A percentile compares a stretch with the other conserved stretches of the same genome.
Conservation (phyloP, 1,139 yeast genomes). For the Eremothecium gossypii region DNA sequence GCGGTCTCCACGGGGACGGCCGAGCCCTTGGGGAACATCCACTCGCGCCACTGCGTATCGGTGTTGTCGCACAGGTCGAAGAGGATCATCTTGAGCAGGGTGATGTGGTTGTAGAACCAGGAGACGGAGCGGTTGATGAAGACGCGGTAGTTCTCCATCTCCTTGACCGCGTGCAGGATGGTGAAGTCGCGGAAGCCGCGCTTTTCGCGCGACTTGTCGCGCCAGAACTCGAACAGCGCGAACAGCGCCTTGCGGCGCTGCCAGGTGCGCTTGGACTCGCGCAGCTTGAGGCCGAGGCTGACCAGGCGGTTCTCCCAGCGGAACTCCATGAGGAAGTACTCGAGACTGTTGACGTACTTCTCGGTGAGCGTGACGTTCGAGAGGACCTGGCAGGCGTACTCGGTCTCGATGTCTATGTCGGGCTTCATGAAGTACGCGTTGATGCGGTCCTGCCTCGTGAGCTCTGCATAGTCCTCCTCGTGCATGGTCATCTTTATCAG, state of each 20-base stretch:
- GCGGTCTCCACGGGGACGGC: conserved; percentile 20
- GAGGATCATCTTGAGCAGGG: conserved; percentile 27
- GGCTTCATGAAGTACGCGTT: conserved; percentile 25
- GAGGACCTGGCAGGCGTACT: conserved; percentile 20
- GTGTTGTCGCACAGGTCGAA: conserved; percentile 29
- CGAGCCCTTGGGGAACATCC: conserved; percentile 26
- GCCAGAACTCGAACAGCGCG: conserved; percentile 30
- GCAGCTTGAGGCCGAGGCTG: conserved; percentile 25
- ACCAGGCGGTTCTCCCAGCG: conserved; percentile 30
- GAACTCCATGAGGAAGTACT: conserved; percentile 29
- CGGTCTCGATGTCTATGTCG: conserved; percentile 24
- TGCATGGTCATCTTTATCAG: conserved; percentile 15
- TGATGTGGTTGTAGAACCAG: conserved; percentile 31
- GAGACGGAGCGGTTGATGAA: conserved; percentile 30
- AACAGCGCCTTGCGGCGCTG: conserved; percentile 29
- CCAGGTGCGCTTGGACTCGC: conserved; percentile 31
- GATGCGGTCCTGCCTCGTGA: conserved; percentile 21
- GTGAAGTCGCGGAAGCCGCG: conserved; percentile 24
- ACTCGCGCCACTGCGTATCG: conserved; percentile 28
- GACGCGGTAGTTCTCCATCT: conserved; percentile 29
- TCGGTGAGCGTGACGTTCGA: conserved; percentile 26
- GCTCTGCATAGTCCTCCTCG: conserved; percentile 15
- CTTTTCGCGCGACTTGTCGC: conserved; percentile 29
- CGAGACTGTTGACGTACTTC: conserved; percentile 28
- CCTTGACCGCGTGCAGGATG: conserved; percentile 29